Conservation (phyloP, 257 asterid species). For the Plectranthus barbatus region DNA sequence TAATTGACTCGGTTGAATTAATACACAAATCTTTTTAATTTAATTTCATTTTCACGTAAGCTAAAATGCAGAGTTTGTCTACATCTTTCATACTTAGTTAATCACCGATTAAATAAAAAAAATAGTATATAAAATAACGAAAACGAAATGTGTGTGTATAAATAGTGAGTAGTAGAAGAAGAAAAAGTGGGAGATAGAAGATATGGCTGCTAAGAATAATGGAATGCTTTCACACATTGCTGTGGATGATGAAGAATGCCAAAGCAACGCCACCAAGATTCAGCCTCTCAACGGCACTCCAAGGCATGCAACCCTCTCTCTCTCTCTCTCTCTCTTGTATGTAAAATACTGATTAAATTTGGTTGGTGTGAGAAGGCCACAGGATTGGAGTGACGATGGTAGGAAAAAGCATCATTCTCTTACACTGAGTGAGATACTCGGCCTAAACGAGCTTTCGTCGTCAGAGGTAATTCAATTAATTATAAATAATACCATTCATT, state of each 20-base stretch:
- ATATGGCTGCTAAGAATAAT: constrained; percentile 33
- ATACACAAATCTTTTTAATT: not conserved
- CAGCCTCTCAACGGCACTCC: constrained; percentile 39
- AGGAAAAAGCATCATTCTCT: constrained; percentile 18
- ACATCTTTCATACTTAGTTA: too few species aligned
- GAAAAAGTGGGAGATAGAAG: not conserved
- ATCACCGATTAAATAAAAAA: too few species aligned
- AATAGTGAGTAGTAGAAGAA: not conserved
- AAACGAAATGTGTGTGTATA: not conserved
- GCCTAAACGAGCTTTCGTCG: constrained; percentile 40
- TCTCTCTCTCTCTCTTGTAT: too few species aligned
- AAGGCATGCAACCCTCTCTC: constrained; percentile 15
- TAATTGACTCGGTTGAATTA: not conserved
- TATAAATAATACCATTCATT: not conserved
- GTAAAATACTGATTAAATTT: not conserved
- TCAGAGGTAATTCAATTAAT: constrained; percentile 34
- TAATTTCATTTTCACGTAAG: too few species aligned
- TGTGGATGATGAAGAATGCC: constrained; percentile 42
- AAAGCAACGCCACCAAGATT: constrained; percentile 22
- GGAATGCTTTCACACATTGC: constrained; percentile 10
- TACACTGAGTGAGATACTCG: constrained; percentile 33
- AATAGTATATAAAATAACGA: not conserved
- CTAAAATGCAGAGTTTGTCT: not conserved
- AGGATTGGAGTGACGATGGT: constrained; percentile 15
- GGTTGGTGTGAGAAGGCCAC: constrained; percentile 20